Evolutionary conservation across 176 grass and related monocot genomes (phyloP).

Genomic region (Triticum dicoccoides): DNA sequence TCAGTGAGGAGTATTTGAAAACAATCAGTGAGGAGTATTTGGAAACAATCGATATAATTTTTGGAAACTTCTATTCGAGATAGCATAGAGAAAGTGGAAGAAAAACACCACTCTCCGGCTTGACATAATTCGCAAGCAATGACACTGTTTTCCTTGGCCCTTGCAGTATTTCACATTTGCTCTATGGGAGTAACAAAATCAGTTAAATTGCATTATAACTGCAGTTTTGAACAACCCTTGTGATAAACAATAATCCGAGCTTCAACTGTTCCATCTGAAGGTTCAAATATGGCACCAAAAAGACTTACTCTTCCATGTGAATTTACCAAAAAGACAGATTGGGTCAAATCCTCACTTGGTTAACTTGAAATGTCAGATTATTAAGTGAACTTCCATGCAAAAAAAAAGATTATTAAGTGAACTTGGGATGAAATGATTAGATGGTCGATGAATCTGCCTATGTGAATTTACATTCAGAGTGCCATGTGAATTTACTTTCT

Average conservation of each 20-base stretch:
- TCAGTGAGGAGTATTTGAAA: not conserved
- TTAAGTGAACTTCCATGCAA: too few species aligned
- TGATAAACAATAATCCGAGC: not conserved
- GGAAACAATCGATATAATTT: too few species aligned
- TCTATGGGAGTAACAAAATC: not conserved
- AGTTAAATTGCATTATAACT: not conserved
- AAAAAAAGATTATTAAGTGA: too few species aligned
- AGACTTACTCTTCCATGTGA: constrained; percentile 56
- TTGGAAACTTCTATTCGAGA: not conserved
- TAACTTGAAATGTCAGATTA: too few species aligned
- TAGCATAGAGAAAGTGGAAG: not conserved
- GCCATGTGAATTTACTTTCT: too few species aligned
- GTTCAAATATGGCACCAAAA: not conserved
- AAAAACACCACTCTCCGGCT: not conserved
- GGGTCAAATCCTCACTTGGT: too few species aligned
- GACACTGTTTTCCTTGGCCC: not conserved
- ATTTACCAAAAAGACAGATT: too few species aligned
- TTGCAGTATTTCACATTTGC: not conserved
- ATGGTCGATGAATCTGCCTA: too few species aligned
- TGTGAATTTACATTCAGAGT: too few species aligned
- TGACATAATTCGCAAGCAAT: not conserved
- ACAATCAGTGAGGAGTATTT: too few species aligned
- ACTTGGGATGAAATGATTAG: too few species aligned
- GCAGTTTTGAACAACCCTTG: not conserved
- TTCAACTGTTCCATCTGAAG: not conserved